Evolutionary conservation across 1,284 basidiomycete genomes (phyloP).

Genomic region (Trametes versicolor): DNA sequence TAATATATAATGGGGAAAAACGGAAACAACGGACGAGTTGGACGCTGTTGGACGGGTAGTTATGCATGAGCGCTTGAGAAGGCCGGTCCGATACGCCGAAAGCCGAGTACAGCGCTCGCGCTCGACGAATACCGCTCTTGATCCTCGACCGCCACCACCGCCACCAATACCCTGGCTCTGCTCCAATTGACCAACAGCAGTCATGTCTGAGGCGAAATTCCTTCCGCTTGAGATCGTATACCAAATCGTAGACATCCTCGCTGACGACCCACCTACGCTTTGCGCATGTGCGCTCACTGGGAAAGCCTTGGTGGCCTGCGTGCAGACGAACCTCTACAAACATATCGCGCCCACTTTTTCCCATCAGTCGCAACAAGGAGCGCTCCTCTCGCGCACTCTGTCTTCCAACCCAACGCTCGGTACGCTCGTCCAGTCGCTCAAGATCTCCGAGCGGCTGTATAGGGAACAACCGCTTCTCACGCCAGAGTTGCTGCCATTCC

Average conservation of each 20-base stretch:
- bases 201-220: background rate
- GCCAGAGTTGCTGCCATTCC: slow-evolving; percentile 1
- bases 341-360: background rate
- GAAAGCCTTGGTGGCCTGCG: background rate
- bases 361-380: background rate
- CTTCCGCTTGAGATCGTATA: slow-evolving; percentile 6
- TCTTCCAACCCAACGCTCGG: slow-evolving; percentile 1
- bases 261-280: background rate
- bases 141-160: background rate
- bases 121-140: too few species aligned
- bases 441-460: background rate
- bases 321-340: background rate
- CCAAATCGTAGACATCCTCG: background rate
- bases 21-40: too few species aligned
- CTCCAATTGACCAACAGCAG: background rate
- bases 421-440: background rate
- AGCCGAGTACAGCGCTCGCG: too few species aligned
- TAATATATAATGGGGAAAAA: too few species aligned
- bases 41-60: too few species aligned
- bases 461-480: background rate
- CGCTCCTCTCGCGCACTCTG: slow-evolving; percentile 7
- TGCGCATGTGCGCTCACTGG: background rate
- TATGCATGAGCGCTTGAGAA: too few species aligned
- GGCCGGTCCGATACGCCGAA: too few species aligned
- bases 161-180: background rate